phyloP scores from a whole-genome alignment of 225 moss, liverwort and hornwort genomes.

The Straminergon stramineum region DNA sequence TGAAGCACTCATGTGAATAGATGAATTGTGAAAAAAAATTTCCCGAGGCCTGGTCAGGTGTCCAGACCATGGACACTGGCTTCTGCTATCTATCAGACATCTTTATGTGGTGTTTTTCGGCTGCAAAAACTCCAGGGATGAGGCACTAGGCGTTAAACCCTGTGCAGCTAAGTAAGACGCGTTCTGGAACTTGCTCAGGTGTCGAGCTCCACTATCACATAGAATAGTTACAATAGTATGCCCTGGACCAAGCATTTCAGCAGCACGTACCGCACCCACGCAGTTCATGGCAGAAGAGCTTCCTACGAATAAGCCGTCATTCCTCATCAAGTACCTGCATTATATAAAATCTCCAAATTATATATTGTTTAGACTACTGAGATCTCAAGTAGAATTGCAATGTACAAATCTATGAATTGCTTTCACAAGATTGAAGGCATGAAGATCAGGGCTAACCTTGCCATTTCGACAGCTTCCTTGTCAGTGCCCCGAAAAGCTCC shows the following conservation, averaged over 20 bases:
- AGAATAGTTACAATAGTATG: slow-evolving; percentile 83
- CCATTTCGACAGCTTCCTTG: slow-evolving; percentile 97
- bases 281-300: slow-evolving; percentile 99
- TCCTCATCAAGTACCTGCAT: slow-evolving; percentile 65
- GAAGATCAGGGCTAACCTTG: slow-evolving; percentile 44
- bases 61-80: not conserved
- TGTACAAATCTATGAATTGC: not conserved
- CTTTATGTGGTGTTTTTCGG: not conserved
- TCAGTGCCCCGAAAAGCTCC: slow-evolving; percentile 97
- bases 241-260: slow-evolving; percentile 70
- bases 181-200: slow-evolving; percentile 96
- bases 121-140: slow-evolving; percentile 70
- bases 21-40: not conserved
- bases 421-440: not conserved
- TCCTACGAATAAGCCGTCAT: slow-evolving; percentile 84
- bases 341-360: not conserved
- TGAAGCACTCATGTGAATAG: not conserved
- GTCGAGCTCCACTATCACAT: slow-evolving; percentile 93
- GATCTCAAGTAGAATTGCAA: not conserved
- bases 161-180: slow-evolving; percentile 55
- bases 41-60: not conserved
- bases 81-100: not conserved
- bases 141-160: slow-evolving; percentile 64
- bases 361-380: not conserved
- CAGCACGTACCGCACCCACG: slow-evolving; percentile 86